Percentiles rank a stretch among this genome's conserved stretches.
phyloP scores from a whole-genome alignment of 1,139 yeast genomes.

The Lodderomyces jiufengensis region DNA sequence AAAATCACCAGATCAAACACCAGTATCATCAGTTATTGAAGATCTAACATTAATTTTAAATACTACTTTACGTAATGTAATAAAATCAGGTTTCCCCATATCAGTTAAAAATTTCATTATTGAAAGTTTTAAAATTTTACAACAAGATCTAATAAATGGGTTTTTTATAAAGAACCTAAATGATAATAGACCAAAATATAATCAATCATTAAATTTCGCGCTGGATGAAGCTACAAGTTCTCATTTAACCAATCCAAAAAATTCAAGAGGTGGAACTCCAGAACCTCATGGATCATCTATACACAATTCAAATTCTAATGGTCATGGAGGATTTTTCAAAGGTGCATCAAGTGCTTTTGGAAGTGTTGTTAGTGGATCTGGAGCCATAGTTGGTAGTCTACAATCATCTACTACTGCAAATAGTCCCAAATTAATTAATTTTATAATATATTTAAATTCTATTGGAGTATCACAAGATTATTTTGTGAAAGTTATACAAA shows the following conservation, averaged over 20 bases:
- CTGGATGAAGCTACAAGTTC: constrained; percentile 14
- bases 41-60: constrained; percentile 76
- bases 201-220: constrained; percentile 33
- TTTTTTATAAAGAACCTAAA: constrained; percentile 48
- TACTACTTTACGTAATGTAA: constrained; percentile 54
- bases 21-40: constrained; percentile 82
- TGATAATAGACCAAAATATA: constrained; percentile 53
- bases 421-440: constrained; percentile 41
- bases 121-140: constrained; percentile 28
- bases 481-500: constrained; percentile 44
- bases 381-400: constrained; percentile 19
- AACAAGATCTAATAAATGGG: constrained; percentile 37
- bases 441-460: constrained; percentile 57
- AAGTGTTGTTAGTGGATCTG: constrained; percentile 36
- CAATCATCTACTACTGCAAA: constrained; percentile 14
- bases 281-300: constrained; percentile 18
- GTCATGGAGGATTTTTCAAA: constrained; percentile 37
- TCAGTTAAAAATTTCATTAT: constrained; percentile 51
- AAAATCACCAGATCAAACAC: constrained; percentile 49
- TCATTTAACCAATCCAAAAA: constrained; percentile 22
- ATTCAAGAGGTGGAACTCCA: constrained; percentile 35
- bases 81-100: constrained; percentile 58
- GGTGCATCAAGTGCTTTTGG: constrained; percentile 48
- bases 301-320: not conserved
- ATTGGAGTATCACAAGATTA: constrained; percentile 57